Evolutionary conservation across 2,329 filamentous ascomycete species (phyloP).

Genomic region (Colletotrichum truncatum): DNA sequence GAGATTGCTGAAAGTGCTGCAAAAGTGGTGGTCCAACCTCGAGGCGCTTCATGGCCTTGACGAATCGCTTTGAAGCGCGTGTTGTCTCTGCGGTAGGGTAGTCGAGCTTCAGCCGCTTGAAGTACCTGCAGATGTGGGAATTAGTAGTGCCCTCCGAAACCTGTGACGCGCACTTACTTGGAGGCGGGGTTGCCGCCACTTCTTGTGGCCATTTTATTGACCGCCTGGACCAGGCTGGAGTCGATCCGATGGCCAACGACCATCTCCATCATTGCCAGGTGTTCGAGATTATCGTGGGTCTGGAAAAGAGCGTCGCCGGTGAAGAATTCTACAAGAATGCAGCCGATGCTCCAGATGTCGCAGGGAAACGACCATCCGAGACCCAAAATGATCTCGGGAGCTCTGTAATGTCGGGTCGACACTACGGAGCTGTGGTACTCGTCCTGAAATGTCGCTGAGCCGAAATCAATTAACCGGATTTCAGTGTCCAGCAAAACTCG

Average conservation of each 20-base stretch:
- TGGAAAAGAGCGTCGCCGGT: slow-evolving; percentile 78
- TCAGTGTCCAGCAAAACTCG: slow-evolving; percentile 74
- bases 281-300: slow-evolving; percentile 77
- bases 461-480: slow-evolving; percentile 76
- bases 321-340: slow-evolving; percentile 77
- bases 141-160: not conserved
- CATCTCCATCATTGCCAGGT: slow-evolving; percentile 80
- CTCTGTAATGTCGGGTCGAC: slow-evolving; percentile 75
- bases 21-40: slow-evolving; percentile 55
- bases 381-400: slow-evolving; percentile 76
- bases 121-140: slow-evolving; percentile 58
- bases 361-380: slow-evolving; percentile 78
- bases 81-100: slow-evolving; percentile 73
- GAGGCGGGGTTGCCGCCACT: slow-evolving; percentile 69
- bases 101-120: slow-evolving; percentile 72
- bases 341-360: slow-evolving; percentile 80
- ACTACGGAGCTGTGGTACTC: slow-evolving; percentile 79
- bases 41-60: slow-evolving; percentile 77
- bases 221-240: slow-evolving; percentile 63
- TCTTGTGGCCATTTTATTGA: slow-evolving; percentile 65
- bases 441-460: slow-evolving; percentile 77
- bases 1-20: not conserved
- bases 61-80: slow-evolving; percentile 71
- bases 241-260: slow-evolving; percentile 71
- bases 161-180: slow-evolving; percentile 59